Evolutionary conservation across 2,329 filamentous ascomycete genomes (phyloP).

Genomic region (Atkinsonella hypoxylon): DNA sequence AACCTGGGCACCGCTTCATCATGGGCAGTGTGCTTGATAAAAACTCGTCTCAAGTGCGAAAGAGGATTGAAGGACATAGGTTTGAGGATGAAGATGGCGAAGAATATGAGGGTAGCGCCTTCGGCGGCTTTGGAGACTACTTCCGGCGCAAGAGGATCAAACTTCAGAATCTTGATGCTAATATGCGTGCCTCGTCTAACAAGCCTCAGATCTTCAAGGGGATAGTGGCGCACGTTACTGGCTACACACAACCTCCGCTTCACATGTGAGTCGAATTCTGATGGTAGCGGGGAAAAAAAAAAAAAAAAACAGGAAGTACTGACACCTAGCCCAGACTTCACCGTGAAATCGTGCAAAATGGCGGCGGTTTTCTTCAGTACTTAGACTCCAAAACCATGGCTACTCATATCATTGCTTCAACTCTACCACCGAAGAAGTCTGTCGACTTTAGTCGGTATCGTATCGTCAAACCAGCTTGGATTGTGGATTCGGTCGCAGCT

Average conservation of each 20-base stretch:
- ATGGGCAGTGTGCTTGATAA: slow-evolving; percentile 53
- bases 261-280: slow-evolving; percentile 44
- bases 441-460: slow-evolving; percentile 80
- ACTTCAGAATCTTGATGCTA: slow-evolving; percentile 82
- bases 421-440: slow-evolving; percentile 81
- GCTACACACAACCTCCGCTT: slow-evolving; percentile 88
- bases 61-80: slow-evolving; percentile 50
- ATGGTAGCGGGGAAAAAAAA: not conserved
- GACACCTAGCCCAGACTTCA: slow-evolving; percentile 44
- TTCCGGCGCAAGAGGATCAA: slow-evolving; percentile 95
- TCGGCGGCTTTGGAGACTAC: slow-evolving; percentile 85
- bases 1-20: not conserved
- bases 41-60: slow-evolving; percentile 49
- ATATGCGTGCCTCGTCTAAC: slow-evolving; percentile 57
- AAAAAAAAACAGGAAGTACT: slow-evolving; percentile 7
- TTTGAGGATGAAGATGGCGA: slow-evolving; percentile 79
- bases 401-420: slow-evolving; percentile 90
- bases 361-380: slow-evolving; percentile 92
- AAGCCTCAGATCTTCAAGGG: slow-evolving; percentile 83
- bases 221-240: slow-evolving; percentile 82
- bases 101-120: slow-evolving; percentile 78
- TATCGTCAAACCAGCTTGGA: slow-evolving; percentile 90
- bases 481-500: slow-evolving; percentile 76
- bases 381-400: slow-evolving; percentile 88
- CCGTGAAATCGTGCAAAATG: slow-evolving; percentile 76